phyloP scores from a whole-genome alignment of 371 early-diverging fungal species.

The Mucor lusitanicus region DNA sequence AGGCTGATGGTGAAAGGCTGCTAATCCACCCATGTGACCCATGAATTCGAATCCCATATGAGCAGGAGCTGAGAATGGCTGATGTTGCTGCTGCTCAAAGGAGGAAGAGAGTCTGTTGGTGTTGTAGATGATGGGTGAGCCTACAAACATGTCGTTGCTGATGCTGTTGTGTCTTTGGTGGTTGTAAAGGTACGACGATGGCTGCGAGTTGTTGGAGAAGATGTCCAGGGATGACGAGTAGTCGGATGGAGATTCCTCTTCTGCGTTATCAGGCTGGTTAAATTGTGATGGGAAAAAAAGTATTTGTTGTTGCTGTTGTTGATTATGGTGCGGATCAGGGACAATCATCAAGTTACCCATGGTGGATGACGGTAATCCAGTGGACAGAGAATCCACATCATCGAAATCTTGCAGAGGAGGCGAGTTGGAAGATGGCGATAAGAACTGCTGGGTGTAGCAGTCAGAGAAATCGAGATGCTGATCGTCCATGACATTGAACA shows the following conservation, averaged over 20 bases:
- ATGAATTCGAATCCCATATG: constrained; percentile 39
- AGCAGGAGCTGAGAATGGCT: constrained; percentile 51
- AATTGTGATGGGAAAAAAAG: constrained; percentile 4
- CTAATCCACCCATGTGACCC: constrained; percentile 33
- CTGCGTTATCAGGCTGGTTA: not conserved
- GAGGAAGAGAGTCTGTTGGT: constrained; percentile 2
- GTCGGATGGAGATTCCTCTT: constrained; percentile 29
- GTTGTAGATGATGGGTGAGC: constrained; percentile 1
- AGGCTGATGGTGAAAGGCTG: constrained; percentile 13
- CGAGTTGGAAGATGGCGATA: constrained; percentile 19
- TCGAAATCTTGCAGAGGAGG: constrained; percentile 32
- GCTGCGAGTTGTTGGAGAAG: constrained; percentile 7
- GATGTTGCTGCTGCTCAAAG: not conserved
- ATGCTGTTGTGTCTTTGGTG: constrained; percentile 7
- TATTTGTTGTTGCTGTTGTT: constrained; percentile 3
- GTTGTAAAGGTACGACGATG: constrained; percentile 14
- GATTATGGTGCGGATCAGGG: not conserved
- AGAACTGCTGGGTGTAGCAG: constrained; percentile 15
- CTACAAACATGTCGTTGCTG: constrained; percentile 1
- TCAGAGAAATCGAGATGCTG: constrained; percentile 16
- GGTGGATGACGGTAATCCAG: not conserved
- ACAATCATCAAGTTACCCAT: constrained; percentile 14
- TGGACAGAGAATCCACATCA: constrained; percentile 20
- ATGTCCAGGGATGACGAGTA: constrained; percentile 16
- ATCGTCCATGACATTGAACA: constrained; percentile 5